Base-by-base conservation (phyloP, 2,329 filamentous ascomycete species). In the Fusarium fracticaudum region DNA sequence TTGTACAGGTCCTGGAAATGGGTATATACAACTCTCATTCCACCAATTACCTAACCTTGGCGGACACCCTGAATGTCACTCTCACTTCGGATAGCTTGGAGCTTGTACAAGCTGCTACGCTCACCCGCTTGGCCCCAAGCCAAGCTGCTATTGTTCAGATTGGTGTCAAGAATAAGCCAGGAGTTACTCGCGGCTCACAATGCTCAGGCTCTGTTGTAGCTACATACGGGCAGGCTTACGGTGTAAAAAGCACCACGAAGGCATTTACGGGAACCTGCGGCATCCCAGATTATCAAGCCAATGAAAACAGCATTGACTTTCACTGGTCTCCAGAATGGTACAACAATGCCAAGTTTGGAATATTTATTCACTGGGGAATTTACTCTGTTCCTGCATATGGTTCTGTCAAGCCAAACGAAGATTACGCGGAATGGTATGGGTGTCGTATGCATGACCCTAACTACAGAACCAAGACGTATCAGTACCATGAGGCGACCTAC, bases 241-340 rank as follows among this genome's bases (percentile, higher is more conserved):
- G 43, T 18, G 15, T 3, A 15, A 45, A 5, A 6, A 12, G 0
- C 15, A 18, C n/a, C 6, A 26, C 15, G 8, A 10, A 45, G 0
- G 15, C 43, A n/a, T 45, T 45, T 26, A 45, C 43, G 6, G 43
- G 43, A 26, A 45, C 43, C 15, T 45, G 43, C 43, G 43, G 43
- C 15, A 45, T 45, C 14, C 43, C 43, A 14, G 43, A 45, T 15
- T 45, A 45, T 26, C 15, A 45, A 6, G 43, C 43, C 43, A 26
- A 45, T 6, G n/a, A 11, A 6, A 10, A 17, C 6, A 45, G 43
- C n/a, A 45, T 45, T 7, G 17, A 45, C 43, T 45, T 45, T 12
- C 43, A 45, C 24, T 24, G 17, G 43, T 24, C 43, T 26, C 43
- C 43, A 18, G 43, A 45, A 12, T 45, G n/a, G 43, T 45, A 11